phyloP scores from a whole-genome alignment of 2,329 filamentous ascomycete species.

The Neofusicoccum umdonicola region DNA sequence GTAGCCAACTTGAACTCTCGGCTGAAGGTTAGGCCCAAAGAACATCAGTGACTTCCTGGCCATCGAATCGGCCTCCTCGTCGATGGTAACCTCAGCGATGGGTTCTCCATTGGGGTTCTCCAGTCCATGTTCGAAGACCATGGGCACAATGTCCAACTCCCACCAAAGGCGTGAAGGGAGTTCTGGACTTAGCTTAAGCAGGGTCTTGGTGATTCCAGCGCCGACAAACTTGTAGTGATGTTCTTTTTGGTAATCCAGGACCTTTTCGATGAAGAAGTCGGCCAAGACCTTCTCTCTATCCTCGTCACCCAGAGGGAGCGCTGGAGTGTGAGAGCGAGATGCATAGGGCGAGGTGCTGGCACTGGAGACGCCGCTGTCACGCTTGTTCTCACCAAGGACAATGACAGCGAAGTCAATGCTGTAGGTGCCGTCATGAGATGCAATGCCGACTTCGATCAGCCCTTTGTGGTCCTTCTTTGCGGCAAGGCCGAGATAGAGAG shows the following conservation, averaged over 20 bases:
- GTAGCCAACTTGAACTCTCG: slow-evolving; percentile 65
- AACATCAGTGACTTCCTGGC: slow-evolving; percentile 73
- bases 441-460: slow-evolving; percentile 61
- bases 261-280: slow-evolving; percentile 57
- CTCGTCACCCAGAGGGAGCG: slow-evolving; percentile 5
- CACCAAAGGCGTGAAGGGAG: slow-evolving; percentile 72
- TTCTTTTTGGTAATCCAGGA: slow-evolving; percentile 60
- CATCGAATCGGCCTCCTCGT: slow-evolving; percentile 80
- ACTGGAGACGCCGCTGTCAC: slow-evolving; percentile 11
- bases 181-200: slow-evolving; percentile 60
- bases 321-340: slow-evolving; percentile 19
- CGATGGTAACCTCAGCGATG: slow-evolving; percentile 54
- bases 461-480: slow-evolving; percentile 52
- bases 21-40: slow-evolving; percentile 70
- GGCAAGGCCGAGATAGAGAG: slow-evolving; percentile 62
- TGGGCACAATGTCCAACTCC: slow-evolving; percentile 72
- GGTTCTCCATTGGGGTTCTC: slow-evolving; percentile 14
- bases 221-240: slow-evolving; percentile 75
- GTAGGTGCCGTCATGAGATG: slow-evolving; percentile 72
- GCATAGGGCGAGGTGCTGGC: slow-evolving; percentile 18
- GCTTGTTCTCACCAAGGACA: slow-evolving; percentile 39
- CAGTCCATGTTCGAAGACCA: slow-evolving; percentile 52
- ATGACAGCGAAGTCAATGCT: slow-evolving; percentile 69
- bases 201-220: slow-evolving; percentile 62
- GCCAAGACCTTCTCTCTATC: slow-evolving; percentile 41